Evolutionary conservation across 2,329 filamentous ascomycete genomes (phyloP), one percentile per base, ranked within the genome.

Genomic region (Trematosphaeria pertusa): DNA sequence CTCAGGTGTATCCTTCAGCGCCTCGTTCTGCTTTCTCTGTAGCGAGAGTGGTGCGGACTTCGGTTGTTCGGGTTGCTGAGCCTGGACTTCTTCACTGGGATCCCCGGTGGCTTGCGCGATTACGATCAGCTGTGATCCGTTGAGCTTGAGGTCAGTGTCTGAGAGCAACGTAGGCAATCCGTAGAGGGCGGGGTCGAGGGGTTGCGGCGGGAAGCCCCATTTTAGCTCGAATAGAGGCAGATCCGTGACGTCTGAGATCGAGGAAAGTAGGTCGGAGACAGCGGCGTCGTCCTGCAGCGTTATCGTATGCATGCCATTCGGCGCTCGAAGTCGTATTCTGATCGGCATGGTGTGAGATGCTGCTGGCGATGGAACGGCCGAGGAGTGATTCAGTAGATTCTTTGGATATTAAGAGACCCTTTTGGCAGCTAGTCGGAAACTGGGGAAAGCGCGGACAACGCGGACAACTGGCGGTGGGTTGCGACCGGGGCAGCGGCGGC

Each of bases 201-300:
- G 77, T 64, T 87, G 85, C 18, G 89, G 86, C 1, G 93, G 93
- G 61, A 88, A 96, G 26, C 91, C 91, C 73, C 87, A 90, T 77
- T 94, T 96, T 52, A 96, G 76, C 33, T 88, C 83, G 64, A 93
- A 91, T 11, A 78, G 77, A 5, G 78, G 62, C 12, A 93, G 78
- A 4, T 82, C 82, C 1, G 88, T 89, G 62, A 84, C 82, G 38
- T 81, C 74, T 40, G 78, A 79, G 61, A 92, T 85, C 38, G 82
- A 76, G 3, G 78, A 67, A 36, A 86, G 75, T 1, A 92, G 77
- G 42, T 85, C 78, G 37, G 74, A 75, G 35, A 90, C 80, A 3
- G 84, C 87, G 41, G 89, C 87, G 50, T 82, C 75, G 43, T 91
- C 86, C 26, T 84, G 77, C 20, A 96, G 76, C 12, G 83, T 83